Conservation (phyloP, 768 basidiomycete species). For the Tylopilus vinaceipallidus region DNA sequence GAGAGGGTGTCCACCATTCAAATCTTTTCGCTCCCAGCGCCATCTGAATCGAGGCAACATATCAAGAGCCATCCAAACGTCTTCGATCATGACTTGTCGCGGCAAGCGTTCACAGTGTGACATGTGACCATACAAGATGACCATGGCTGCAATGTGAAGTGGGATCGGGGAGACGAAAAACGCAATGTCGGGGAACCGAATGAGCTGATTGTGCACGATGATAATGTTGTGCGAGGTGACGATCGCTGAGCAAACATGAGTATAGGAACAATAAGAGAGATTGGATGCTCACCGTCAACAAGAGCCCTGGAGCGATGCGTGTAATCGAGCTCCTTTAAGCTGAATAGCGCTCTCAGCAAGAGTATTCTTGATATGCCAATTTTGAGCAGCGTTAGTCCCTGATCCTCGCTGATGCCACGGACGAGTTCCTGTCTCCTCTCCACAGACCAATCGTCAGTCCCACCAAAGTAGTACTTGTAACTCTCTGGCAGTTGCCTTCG, state of each 20-base stretch:
- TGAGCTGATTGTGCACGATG: slow-evolving; percentile 78
- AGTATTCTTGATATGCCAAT: slow-evolving; percentile 79
- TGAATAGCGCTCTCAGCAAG: slow-evolving; percentile 76
- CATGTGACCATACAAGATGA: slow-evolving; percentile 86
- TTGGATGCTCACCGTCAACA: slow-evolving; percentile 59
- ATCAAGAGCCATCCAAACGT: slow-evolving; percentile 84
- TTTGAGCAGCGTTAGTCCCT: slow-evolving; percentile 80
- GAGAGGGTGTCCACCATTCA: slow-evolving; percentile 78
- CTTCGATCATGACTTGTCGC: slow-evolving; percentile 67
- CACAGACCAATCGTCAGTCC: slow-evolving; percentile 69
- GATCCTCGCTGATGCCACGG: slow-evolving; percentile 72
- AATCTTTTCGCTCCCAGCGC: slow-evolving; percentile 88
- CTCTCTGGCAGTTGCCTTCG: slow-evolving; percentile 64
- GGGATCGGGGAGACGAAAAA: slow-evolving; percentile 91
- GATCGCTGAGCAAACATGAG: slow-evolving; percentile 51
- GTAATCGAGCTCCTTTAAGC: slow-evolving; percentile 68
- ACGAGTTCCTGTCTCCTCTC: slow-evolving; percentile 67
- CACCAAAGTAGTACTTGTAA: slow-evolving; percentile 75
- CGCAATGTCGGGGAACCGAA: slow-evolving; percentile 80
- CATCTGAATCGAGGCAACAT: slow-evolving; percentile 88
- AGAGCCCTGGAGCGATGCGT: slow-evolving; percentile 66
- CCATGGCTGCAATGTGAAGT: slow-evolving; percentile 88
- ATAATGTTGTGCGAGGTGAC: slow-evolving; percentile 87
- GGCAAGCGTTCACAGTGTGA: slow-evolving; percentile 69
- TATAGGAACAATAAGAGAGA: neutral